Conservation (phyloP, 2,329 filamentous ascomycete genomes). For the Paecilomyces sp. region DNA sequence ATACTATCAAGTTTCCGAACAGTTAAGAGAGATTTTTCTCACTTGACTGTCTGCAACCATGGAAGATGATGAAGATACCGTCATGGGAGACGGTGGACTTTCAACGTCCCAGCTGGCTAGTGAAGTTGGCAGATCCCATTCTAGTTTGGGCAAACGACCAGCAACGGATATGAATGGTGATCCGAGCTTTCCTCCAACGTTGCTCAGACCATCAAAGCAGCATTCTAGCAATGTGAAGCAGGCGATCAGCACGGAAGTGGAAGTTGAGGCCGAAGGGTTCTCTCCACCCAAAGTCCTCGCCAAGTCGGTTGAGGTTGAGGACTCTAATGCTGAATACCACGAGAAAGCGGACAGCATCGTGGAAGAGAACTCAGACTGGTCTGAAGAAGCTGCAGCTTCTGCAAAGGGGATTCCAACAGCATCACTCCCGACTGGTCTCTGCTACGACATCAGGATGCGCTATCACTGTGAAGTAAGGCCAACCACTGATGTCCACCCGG, state of each 20-base stretch:
- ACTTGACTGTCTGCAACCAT: conserved; percentile 5
- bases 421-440: conserved; percentile 64
- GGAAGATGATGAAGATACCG: conserved; percentile 33
- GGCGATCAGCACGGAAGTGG: conserved; percentile 2
- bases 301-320: conserved; percentile 19
- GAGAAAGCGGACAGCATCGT: conserved; percentile 25
- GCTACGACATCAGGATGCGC: conserved; percentile 93
- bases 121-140: conserved; percentile 9
- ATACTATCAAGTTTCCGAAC: neutral
- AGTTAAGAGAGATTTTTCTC: neutral
- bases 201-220: conserved; percentile 12
- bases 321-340: conserved; percentile 11
- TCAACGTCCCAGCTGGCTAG: conserved; percentile 11
- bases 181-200: conserved; percentile 14
- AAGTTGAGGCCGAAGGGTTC: conserved; percentile 5
- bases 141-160: conserved; percentile 9
- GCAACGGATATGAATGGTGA: conserved; percentile 12
- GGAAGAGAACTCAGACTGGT: conserved; percentile 36
- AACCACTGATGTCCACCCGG: conserved; percentile 70
- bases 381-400: conserved; percentile 24
- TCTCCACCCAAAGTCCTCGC: conserved; percentile 14
- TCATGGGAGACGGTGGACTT: conserved; percentile 27
- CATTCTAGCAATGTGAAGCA: neutral
- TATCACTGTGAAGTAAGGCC: conserved; percentile 80
- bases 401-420: conserved; percentile 38